phyloP scores from a whole-genome alignment of 805 yeast genomes.

The Zygosaccharomyces lentus region DNA sequence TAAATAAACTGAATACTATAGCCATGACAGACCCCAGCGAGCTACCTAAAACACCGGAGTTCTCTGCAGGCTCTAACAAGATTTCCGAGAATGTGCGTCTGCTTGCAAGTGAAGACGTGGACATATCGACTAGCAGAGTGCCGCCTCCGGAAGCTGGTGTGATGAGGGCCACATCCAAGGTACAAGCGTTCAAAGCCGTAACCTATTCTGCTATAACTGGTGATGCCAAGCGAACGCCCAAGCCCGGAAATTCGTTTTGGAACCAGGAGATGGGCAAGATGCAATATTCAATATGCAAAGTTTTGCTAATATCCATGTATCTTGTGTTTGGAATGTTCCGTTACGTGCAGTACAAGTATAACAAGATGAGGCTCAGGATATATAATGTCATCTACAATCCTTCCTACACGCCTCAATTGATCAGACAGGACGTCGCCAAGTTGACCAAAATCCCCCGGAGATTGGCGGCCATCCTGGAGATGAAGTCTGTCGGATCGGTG shows the following conservation, averaged over 20 bases:
- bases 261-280: conserved; percentile 17
- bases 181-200: conserved; percentile 20
- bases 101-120: conserved; percentile 7
- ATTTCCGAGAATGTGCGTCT: conserved; percentile 12
- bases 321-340: conserved; percentile 54
- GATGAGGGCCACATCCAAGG: conserved; percentile 15
- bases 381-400: conserved; percentile 63
- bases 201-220: conserved; percentile 16
- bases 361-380: conserved; percentile 52
- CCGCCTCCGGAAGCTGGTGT: conserved; percentile 25
- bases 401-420: conserved; percentile 75
- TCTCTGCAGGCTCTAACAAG: conserved; percentile 1
- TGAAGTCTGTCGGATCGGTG: conserved; percentile 72
- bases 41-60: neutral
- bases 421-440: conserved; percentile 74
- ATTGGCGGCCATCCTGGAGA: conserved; percentile 68
- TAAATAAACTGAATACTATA: neutral
- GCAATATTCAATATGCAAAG: conserved; percentile 39
- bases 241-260: conserved; percentile 11
- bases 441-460: conserved; percentile 73
- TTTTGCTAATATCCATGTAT: conserved; percentile 49
- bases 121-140: conserved; percentile 7
- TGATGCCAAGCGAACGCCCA: conserved; percentile 8
- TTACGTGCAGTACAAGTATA: conserved; percentile 47
- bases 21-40: neutral